phyloP scores from a whole-genome alignment of 257 asterid species.

The Fraxinus quadrangulata region DNA sequence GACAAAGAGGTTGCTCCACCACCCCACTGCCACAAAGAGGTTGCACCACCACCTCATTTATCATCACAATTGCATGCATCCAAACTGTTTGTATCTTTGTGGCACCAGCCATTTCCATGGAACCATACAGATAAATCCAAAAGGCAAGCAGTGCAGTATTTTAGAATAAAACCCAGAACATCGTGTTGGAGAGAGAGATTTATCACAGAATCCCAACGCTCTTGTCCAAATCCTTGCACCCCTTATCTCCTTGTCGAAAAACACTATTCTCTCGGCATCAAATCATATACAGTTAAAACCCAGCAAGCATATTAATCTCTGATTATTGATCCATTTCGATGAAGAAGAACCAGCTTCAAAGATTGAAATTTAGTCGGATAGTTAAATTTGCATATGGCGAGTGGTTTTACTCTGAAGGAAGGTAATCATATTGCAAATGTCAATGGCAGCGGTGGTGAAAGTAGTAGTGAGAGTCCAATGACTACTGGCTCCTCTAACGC shows the following conservation, averaged over 20 bases:
- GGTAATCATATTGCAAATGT: constrained; percentile 25
- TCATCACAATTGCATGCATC: neutral
- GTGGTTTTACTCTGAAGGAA: constrained; percentile 44
- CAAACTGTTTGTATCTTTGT: too few relatives aligned
- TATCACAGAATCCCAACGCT: constrained; percentile 74
- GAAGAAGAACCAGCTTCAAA: constrained; percentile 9
- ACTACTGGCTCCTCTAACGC: constrained; percentile 9
- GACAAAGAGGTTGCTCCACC: neutral
- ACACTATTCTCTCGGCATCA: neutral
- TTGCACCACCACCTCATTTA: too few relatives aligned
- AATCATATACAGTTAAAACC: neutral
- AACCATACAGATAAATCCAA: constrained; percentile 36
- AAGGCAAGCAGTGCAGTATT: constrained; percentile 17
- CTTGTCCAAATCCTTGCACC: constrained; percentile 54
- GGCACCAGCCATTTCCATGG: neutral
- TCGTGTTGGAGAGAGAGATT: neutral
- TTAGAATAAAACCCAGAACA: constrained; percentile 25
- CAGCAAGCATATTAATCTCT: neutral
- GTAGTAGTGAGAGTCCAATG: constrained; percentile 24
- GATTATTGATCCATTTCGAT: neutral
- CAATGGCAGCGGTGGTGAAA: constrained; percentile 25
- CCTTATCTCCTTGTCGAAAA: constrained; percentile 51
- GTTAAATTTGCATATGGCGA: constrained; percentile 37
- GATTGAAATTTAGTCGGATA: neutral
- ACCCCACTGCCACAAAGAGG: neutral